These are phyloP conservation scores for Fusarium graminum DNA, from an alignment of 2,329 filamentous ascomycete species.

Conservation along the genomic window DNA sequence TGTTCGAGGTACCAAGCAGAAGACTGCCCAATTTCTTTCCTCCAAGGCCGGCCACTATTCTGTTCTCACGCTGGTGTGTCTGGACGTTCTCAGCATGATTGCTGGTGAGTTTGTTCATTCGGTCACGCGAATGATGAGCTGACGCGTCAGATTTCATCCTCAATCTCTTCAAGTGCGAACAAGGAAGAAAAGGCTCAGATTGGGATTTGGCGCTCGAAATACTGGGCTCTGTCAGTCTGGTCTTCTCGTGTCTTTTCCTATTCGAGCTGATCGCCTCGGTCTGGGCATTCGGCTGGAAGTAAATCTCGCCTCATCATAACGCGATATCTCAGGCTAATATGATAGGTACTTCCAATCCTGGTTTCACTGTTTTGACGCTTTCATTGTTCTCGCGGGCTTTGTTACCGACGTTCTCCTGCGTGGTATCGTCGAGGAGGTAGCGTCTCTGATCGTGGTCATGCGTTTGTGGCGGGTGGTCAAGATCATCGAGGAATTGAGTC, in stretches of 20 bases:
- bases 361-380: constrained; percentile 22
- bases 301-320: rapidly evolving
- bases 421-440: constrained; percentile 16
- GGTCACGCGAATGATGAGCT: rapidly evolving
- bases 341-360: constrained; percentile 20
- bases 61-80: constrained; percentile 8
- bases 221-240: background rate
- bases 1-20: background rate
- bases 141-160: constrained; percentile 4
- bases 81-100: constrained; percentile 29
- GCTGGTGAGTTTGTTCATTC: background rate
- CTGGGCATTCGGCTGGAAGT: constrained; percentile 26
- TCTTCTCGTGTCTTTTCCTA: constrained; percentile 17
- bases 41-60: constrained; percentile 18
- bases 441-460: constrained; percentile 25
- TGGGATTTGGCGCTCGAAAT: constrained; percentile 4
- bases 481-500: constrained; percentile 19
- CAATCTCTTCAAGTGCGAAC: constrained; percentile 20
- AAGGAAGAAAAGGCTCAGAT: background rate
- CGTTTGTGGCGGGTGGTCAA: constrained; percentile 23
- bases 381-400: constrained; percentile 20
- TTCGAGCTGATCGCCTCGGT: constrained; percentile 9
- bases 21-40: constrained; percentile 9
- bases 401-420: constrained; percentile 13
- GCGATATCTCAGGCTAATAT: background rate